These are phyloP conservation scores for Boletus patriciae DNA, from an alignment of 768 basidiomycete species.

Conservation along the genomic window DNA sequence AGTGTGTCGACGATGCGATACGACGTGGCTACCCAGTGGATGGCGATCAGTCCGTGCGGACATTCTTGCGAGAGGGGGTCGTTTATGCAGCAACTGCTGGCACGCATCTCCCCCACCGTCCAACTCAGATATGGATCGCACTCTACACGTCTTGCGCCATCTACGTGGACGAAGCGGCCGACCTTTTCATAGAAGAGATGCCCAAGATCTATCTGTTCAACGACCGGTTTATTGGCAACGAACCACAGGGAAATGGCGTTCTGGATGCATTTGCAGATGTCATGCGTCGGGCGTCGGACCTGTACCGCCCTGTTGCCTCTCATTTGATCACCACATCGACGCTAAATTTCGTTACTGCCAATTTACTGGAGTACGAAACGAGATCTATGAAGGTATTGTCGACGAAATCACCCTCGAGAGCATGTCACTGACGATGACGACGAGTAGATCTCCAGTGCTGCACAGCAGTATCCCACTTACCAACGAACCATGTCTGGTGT, in stretches of 20 bases:
- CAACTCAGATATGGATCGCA: conserved; percentile 32
- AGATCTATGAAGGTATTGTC: conserved; percentile 27
- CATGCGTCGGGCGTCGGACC: conserved; percentile 28
- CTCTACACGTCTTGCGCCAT: conserved; percentile 42
- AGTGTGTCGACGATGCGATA: conserved; percentile 24
- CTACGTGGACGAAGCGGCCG: conserved; percentile 38
- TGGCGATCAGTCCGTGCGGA: conserved; percentile 21
- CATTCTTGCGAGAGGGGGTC: conserved; percentile 35
- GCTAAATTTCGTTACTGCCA: conserved; percentile 36
- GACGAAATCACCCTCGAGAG: not conserved
- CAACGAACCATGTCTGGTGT: conserved; percentile 34
- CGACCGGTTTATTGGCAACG: conserved; percentile 28
- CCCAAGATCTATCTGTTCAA: conserved; percentile 35
- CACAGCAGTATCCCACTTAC: conserved; percentile 30
- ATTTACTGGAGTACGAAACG: conserved; percentile 35
- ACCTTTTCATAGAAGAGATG: conserved; percentile 21
- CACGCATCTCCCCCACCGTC: conserved; percentile 27
- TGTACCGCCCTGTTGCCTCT: conserved; percentile 31
- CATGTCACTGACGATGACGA: not conserved
- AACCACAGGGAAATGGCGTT: conserved; percentile 31
- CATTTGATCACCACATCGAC: conserved; percentile 39
- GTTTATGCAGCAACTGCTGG: conserved; percentile 28
- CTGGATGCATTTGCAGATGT: conserved; percentile 37
- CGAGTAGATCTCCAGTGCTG: conserved; percentile 19
- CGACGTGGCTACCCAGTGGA: conserved; percentile 29